Evolutionary conservation across 2,329 filamentous ascomycete species (phyloP), one percentile per base, ranked within the genome.

Genomic region (Lachnum nothofagi): DNA sequence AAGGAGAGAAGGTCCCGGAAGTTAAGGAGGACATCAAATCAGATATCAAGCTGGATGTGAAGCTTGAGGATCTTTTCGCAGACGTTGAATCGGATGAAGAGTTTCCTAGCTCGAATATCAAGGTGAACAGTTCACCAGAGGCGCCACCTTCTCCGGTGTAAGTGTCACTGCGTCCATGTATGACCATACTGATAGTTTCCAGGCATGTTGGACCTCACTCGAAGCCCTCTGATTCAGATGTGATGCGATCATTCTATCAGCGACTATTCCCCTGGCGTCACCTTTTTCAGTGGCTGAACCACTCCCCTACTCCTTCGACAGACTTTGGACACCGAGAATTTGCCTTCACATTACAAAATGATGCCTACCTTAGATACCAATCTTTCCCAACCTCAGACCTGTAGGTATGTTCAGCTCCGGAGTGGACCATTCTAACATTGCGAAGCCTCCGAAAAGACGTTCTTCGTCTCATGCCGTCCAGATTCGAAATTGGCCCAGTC

Each of bases 401-500:
- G 67, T 78, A 66, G 61, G 76, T 62, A 45, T 4, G 19, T 23
- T 16, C 9, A 20, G 25, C 8, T 14, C 9, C 27, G 16, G 4
- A 7, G n/a, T 14, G 27, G 34, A 39, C 10, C 35, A n/a, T 47
- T 27, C 60, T 64, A 59, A 63, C 40, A 17, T 22, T 14, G 2
- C 40, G 12, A 42, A 88, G 85, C 1, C 80, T 98, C 35, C 88
- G 91, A 29, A 96, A 95, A 69, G 90, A 96, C 60, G 88, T 96
- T 46, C 75, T 98, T 4, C 82, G 84, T 38, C 80, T 91, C 58
- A 88, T 94, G 63, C 93, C 93, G 3, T 87, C 88, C 1, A 89
- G 93, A 69, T 97, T 98, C 72, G 93, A 98, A 74, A 97, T 98
- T 61, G 93, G 93, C 0, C 93, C 93, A n/a, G 86, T 96, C 42